Conservation (phyloP, 2,329 filamentous ascomycete genomes). For the Parastagonospora avenae region DNA sequence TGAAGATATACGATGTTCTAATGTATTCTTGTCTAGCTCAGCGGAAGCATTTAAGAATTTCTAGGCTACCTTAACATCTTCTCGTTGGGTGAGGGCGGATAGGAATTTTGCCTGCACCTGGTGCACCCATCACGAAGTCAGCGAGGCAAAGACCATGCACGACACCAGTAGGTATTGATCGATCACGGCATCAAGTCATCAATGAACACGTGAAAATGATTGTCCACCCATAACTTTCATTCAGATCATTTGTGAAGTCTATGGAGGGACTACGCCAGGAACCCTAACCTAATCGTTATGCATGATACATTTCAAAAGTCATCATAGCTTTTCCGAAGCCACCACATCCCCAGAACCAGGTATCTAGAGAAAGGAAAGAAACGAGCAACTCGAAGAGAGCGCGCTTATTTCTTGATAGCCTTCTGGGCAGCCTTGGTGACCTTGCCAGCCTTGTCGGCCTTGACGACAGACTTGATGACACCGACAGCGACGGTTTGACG, state of each 20-base stretch:
- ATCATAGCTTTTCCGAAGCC: conserved; percentile 46
- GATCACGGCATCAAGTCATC: not conserved
- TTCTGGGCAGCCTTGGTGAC: conserved; percentile 56
- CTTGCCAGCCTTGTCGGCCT: conserved; percentile 57
- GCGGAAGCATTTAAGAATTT: too few relatives aligned
- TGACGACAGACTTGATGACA: conserved; percentile 77
- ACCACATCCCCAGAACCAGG: conserved; percentile 46
- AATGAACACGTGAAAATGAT: conserved; percentile 3
- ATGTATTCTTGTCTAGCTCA: too few relatives aligned
- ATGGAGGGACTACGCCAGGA: conserved; percentile 46
- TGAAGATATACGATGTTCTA: too few relatives aligned
- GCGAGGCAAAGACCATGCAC: not conserved
- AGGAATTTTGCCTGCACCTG: too few relatives aligned
- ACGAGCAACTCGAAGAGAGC: conserved; percentile 35
- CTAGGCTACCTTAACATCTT: too few relatives aligned
- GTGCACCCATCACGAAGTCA: not conserved
- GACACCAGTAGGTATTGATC: not conserved
- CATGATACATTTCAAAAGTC: conserved; percentile 42
- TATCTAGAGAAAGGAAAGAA: conserved; percentile 42
- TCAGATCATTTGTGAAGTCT: conserved; percentile 47
- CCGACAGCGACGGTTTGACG: conserved; percentile 79
- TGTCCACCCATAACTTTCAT: conserved; percentile 46
- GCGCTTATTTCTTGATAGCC: conserved; percentile 50
- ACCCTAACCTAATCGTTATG: conserved; percentile 41
- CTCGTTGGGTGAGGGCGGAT: not conserved